phyloP scores from a whole-genome alignment of 306 rosid genomes.

The Carpinus fangiana region DNA sequence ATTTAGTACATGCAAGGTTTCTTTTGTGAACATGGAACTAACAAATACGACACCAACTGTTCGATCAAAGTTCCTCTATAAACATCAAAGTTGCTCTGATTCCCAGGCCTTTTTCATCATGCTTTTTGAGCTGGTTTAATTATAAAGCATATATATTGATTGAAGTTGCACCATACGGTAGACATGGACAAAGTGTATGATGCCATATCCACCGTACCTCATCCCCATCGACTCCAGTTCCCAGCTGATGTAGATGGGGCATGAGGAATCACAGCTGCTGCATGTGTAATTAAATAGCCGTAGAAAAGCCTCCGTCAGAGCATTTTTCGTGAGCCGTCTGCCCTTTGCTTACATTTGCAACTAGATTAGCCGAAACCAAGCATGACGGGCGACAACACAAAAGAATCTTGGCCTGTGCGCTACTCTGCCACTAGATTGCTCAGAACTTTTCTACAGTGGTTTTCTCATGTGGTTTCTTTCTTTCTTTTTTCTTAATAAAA shows the following conservation, averaged over 20 bases:
- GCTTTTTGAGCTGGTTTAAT: no score
- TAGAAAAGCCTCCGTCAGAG: neutral
- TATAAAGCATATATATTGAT: neutral
- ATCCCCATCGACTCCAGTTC: constrained; percentile 18
- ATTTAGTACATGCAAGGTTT: no score
- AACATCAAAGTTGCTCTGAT: no score
- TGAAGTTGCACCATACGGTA: constrained; percentile 47
- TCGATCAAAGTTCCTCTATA: no score
- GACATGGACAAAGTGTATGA: constrained; percentile 44
- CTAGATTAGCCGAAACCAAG: neutral
- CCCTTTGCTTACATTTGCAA: neutral
- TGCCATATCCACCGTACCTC: constrained; percentile 14
- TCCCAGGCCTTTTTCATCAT: no score
- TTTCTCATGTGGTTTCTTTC: neutral
- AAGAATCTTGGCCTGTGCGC: neutral
- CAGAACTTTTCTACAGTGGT: neutral
- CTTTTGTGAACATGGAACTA: no score
- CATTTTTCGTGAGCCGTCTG: constrained; percentile 11
- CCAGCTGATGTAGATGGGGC: constrained; percentile 43
- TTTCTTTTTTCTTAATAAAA: no score
- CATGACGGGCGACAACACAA: constrained; percentile 3
- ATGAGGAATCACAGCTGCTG: neutral
- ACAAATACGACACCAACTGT: no score
- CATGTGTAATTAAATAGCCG: neutral
- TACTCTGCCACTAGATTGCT: neutral